phyloP scores from a whole-genome alignment of 2,329 filamentous ascomycete species.

The Fusarium austroafricanum region DNA sequence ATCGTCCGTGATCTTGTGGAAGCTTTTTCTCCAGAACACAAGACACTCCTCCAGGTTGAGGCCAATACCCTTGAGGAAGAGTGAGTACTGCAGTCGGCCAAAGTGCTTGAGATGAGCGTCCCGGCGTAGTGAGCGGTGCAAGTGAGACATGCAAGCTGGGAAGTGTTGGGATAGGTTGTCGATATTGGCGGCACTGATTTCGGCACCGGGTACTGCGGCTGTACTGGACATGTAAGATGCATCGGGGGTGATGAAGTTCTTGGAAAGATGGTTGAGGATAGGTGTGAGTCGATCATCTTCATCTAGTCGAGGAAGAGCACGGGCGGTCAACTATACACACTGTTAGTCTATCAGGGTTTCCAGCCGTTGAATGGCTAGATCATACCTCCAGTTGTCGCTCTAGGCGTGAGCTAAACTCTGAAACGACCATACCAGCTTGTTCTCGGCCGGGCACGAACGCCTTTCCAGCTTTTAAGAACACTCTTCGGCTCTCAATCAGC shows the following conservation, averaged over 20 bases:
- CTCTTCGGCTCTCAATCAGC: slow-evolving; percentile 81
- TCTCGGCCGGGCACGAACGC: slow-evolving; percentile 91
- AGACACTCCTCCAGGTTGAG: slow-evolving; percentile 92
- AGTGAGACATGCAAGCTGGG: slow-evolving; percentile 92
- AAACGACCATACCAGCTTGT: slow-evolving; percentile 88
- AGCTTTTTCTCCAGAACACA: slow-evolving; percentile 88
- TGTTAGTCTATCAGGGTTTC: slow-evolving; percentile 2
- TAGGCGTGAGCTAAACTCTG: slow-evolving; percentile 83
- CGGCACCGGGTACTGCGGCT: slow-evolving; percentile 73
- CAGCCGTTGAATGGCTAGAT: background rate
- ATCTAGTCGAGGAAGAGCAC: slow-evolving; percentile 89
- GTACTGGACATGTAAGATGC: slow-evolving; percentile 76
- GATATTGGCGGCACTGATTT: slow-evolving; percentile 82
- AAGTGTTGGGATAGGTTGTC: slow-evolving; percentile 85
- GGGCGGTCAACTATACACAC: slow-evolving; percentile 77
- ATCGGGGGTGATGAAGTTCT: slow-evolving; percentile 94
- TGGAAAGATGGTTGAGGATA: slow-evolving; percentile 81
- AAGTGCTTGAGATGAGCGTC: slow-evolving; percentile 94
- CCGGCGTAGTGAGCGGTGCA: slow-evolving; percentile 86
- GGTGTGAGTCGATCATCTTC: slow-evolving; percentile 90
- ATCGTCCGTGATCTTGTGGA: slow-evolving; percentile 90
- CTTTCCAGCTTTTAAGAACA: slow-evolving; percentile 82
- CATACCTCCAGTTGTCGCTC: slow-evolving; percentile 85
- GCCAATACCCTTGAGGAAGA: slow-evolving; percentile 97
- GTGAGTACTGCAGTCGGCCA: slow-evolving; percentile 91